These are phyloP conservation scores for Kluyveromyces nonfermentans DNA, from an alignment of 805 yeast species.

Conservation along the genomic window DNA sequence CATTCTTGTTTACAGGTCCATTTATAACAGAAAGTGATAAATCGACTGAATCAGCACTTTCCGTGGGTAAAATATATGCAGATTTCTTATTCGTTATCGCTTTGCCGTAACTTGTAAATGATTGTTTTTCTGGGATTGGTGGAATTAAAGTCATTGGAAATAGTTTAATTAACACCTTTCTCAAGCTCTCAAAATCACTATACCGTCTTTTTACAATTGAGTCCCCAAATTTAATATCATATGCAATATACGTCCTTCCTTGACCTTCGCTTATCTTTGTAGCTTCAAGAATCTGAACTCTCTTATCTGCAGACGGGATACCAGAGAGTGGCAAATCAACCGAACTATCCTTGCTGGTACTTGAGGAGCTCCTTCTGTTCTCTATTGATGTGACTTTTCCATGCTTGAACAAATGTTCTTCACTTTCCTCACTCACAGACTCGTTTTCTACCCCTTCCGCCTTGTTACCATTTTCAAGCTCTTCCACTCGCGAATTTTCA, in stretches of 20 bases:
- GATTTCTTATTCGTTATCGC: conserved; percentile 24
- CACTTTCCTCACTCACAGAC: not conserved
- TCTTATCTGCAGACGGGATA: conserved; percentile 1
- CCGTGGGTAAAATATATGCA: conserved; percentile 22
- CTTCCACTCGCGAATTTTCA: not conserved
- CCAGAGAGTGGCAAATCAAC: not conserved
- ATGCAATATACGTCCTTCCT: conserved; percentile 43
- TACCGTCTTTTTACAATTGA: conserved; percentile 66
- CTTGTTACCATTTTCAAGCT: not conserved
- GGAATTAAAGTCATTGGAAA: conserved; percentile 83
- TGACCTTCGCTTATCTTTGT: conserved; percentile 26
- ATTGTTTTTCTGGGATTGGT: conserved; percentile 85
- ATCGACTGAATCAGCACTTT: conserved; percentile 24
- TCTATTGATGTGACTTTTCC: not conserved
- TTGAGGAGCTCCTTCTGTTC: not conserved
- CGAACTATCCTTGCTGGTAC: conserved; percentile 2
- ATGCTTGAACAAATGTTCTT: conserved; percentile 1
- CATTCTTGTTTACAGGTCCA: conserved; percentile 22
- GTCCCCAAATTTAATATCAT: conserved; percentile 55
- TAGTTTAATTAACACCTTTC: conserved; percentile 56
- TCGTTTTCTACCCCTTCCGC: not conserved
- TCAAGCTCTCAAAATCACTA: conserved; percentile 80
- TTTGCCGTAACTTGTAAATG: conserved; percentile 26
- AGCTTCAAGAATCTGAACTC: conserved; percentile 24
- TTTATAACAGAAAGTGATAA: conserved; percentile 24